Conservation (phyloP, 1,139 yeast species). For the Saccharomyces uvarum region DNA sequence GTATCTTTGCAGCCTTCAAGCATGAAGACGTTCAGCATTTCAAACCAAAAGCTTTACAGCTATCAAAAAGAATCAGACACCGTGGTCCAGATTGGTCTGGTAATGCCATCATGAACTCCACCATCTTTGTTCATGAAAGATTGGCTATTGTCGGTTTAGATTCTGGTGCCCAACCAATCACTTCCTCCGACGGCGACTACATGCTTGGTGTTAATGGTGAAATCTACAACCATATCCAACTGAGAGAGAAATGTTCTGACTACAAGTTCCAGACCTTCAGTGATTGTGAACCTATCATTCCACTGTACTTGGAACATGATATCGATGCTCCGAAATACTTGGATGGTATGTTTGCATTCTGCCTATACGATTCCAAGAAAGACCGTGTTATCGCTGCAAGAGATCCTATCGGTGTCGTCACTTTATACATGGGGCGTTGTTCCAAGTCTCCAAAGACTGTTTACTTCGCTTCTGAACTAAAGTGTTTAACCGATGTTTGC, state of each 20-base stretch:
- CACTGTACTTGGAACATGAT: slow-evolving; percentile 78
- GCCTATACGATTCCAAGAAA: slow-evolving; percentile 68
- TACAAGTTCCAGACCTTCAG: slow-evolving; percentile 79
- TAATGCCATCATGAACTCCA: slow-evolving; percentile 65
- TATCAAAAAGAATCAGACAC: slow-evolving; percentile 89
- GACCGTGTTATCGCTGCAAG: slow-evolving; percentile 94
- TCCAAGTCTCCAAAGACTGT: slow-evolving; percentile 65
- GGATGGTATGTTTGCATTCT: slow-evolving; percentile 98
- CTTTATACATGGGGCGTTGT: slow-evolving; percentile 87
- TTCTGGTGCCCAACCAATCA: slow-evolving; percentile 96
- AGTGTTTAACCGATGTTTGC: slow-evolving; percentile 89
- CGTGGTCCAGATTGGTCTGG: slow-evolving; percentile 99
- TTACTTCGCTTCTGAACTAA: slow-evolving; percentile 88
- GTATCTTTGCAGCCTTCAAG: slow-evolving; percentile 87
- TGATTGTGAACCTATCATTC: slow-evolving; percentile 97
- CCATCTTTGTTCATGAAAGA: slow-evolving; percentile 88
- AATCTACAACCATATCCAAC: slow-evolving; percentile 88
- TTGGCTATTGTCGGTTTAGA: slow-evolving; percentile 92
- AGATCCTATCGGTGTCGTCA: slow-evolving; percentile 96
- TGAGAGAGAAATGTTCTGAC: slow-evolving; percentile 65
- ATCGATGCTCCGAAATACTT: slow-evolving; percentile 83
- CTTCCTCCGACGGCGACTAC: slow-evolving; percentile 66
- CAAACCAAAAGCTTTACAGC: slow-evolving; percentile 81
- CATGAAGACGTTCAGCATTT: slow-evolving; percentile 73
- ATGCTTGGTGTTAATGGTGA: slow-evolving; percentile 91